Evolutionary conservation across 306 rosid genomes (phyloP), one percentile per base, ranked within the genome.

Genomic region (Hippophae rhamnoides): DNA sequence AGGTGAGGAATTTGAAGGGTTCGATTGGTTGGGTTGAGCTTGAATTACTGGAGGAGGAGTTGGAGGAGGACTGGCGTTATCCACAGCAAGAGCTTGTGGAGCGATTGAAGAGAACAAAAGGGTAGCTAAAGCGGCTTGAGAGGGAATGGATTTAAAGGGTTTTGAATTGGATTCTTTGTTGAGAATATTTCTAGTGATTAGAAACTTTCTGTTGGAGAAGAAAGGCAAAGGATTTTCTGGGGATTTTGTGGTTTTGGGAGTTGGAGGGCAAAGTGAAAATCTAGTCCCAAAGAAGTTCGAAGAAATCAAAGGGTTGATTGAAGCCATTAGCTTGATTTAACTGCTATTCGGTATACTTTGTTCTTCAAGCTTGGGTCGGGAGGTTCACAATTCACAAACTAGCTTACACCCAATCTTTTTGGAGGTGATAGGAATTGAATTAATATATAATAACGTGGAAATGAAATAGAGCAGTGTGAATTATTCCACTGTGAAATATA

Each of bases 101-200:
- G 82, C 58, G 57, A 84, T 60, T 6, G 95, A 82, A 9, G 97
- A 82, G 57, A 86, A 66, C 43, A 93, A 13, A 7, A 93, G 76
- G 7, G 95, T 81, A 8, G 95, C 84, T 42, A 86, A 10, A 69
- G 97, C 64, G 50, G 93, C 87, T 56, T 82, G 73, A 42, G 92
- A 75, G 52, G 78, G 49, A 10, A 84, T 43, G 10, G 86, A 78
- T 47, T 80, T 80, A 3, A 64, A 47, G 11, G 58, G 53, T n/a
- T 66, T 44, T 5, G 81, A 76, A 57, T 64, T 12, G 61, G 71
- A 69, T 42, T 76, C 43, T 4, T 57, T 27, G 58, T 49, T 54
- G 49, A 60, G 65, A 38, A 27, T 38, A 63, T 59, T 79, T 8
- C 58, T 76, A 25, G 90, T 38, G 27, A 68, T 64, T 0, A 67